Evolutionary conservation across 805 yeast genomes (phyloP).

Genomic region (Ogataea salicorniae): DNA sequence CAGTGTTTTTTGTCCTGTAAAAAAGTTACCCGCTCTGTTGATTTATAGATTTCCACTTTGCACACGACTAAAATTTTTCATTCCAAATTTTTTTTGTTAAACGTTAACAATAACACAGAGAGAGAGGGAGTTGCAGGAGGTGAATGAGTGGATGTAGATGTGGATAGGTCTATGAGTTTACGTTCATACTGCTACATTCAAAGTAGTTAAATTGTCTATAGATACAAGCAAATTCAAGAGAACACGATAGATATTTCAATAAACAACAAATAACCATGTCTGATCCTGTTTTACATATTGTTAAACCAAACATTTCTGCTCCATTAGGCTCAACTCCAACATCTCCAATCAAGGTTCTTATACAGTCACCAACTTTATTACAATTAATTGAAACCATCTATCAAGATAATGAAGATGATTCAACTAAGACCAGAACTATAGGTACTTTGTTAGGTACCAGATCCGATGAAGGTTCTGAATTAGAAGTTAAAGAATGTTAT

Average conservation of each 20-base stretch:
- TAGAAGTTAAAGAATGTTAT: conserved; percentile 70
- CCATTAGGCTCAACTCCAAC: conserved; percentile 30
- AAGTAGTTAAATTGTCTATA: not conserved
- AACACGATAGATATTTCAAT: not conserved
- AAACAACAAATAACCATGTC: conserved; percentile 9
- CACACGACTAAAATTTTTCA: not conserved
- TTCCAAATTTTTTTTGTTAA: not conserved
- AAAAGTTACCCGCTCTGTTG: too few species aligned
- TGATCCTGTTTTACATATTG: conserved; percentile 31
- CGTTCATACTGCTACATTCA: too few species aligned
- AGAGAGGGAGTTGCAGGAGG: not conserved
- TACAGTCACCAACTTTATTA: conserved; percentile 68
- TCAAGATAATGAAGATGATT: conserved; percentile 39
- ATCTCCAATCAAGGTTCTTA: conserved; percentile 46
- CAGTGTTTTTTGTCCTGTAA: too few species aligned
- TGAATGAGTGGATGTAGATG: not conserved
- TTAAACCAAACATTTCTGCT: conserved; percentile 42
- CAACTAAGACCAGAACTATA: conserved; percentile 55
- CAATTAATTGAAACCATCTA: conserved; percentile 69
- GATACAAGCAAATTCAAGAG: not conserved
- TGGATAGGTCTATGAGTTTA: too few species aligned
- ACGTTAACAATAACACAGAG: not conserved
- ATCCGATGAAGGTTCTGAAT: conserved; percentile 75
- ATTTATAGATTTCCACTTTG: not conserved
- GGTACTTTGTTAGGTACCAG: conserved; percentile 80